Conservation (phyloP, 75 land plant genomes). For the Selaginella moellendorffii region DNA sequence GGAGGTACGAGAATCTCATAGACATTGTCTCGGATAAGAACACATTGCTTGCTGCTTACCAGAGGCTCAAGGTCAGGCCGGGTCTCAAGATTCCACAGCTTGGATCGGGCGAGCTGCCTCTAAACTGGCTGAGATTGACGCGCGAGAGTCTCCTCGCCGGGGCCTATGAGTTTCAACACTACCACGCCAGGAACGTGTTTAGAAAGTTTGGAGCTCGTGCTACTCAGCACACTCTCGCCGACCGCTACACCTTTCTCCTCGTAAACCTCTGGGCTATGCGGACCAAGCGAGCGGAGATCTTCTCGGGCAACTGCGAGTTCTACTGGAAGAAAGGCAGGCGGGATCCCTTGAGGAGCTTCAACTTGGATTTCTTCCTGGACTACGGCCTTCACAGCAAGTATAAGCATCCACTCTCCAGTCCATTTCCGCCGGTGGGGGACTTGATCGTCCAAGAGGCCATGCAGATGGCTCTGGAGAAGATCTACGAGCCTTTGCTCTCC, state of each 20-base stretch:
- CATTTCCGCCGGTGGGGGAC: background rate
- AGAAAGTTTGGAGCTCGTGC: background rate
- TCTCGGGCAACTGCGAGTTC: background rate
- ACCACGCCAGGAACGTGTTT: background rate
- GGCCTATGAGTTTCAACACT: background rate
- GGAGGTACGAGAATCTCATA: too few relatives aligned
- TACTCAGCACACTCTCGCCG: background rate
- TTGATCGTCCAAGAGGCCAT: background rate
- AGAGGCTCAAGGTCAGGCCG: too few relatives aligned
- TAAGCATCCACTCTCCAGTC: background rate
- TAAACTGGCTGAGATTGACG: background rate
- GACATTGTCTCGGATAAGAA: too few relatives aligned
- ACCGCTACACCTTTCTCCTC: background rate
- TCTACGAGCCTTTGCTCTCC: background rate
- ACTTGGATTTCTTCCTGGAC: background rate
- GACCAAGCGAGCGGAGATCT: background rate
- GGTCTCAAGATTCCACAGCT: background rate
- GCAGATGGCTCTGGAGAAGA: background rate
- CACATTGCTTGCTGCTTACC: too few relatives aligned
- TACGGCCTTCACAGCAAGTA: background rate
- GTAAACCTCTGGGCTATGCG: background rate
- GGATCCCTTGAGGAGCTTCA: background rate
- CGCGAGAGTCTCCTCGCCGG: background rate
- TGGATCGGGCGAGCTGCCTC: background rate
- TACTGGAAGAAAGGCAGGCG: background rate